Evolutionary conservation across 2,329 filamentous ascomycete species (phyloP), one percentile per base, ranked within the genome.

Genomic region (Thielaviopsis euricoi): DNA sequence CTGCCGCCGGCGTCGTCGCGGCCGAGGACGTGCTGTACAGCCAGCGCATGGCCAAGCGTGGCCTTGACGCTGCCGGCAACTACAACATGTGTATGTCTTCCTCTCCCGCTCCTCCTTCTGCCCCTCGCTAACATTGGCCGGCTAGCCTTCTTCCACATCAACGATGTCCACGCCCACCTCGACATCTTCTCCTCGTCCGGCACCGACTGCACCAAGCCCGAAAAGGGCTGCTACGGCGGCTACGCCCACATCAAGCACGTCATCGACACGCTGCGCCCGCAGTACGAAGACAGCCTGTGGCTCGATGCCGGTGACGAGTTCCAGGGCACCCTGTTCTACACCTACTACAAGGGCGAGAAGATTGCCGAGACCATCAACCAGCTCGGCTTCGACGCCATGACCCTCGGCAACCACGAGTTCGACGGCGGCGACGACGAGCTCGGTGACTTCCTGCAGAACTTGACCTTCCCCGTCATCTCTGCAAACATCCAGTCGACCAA

Each of bases 301-400:
- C 70, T 85, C 52, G 83, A 85, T 58, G 79, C 77, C 1, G 82
- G 82, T n/a, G 82, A 85, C 63, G 82, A 85, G 65, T 85, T 85
- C 65, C 79, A 85, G 63, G 82, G 82, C 57, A 85, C 82, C 0
- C 72, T 85, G 7, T 85, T 83, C 71, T 85, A 83, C 69, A 76
- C 76, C 3, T 84, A 77, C 67, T 85, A 85, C 64, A 77, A 77
- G 17, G 79, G 80, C 23, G 80, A 83, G 70, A 85, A 85, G 73
- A 85, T 85, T 62, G 80, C 81, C 53, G 76, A 83, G 64, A 81
- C 78, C 0, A 69, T 85, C 61, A 86, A 86, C 62, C 74, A 81
- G 65, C 70, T 85, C 54, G 75, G 76, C n/a, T 83, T 85, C 62
- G 79, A 83, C 61, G 80, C 77, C 63, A 85, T 85, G 81, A 84